These are phyloP conservation scores for Beauveria brongniartii DNA, from an alignment of 2,329 filamentous ascomycete species.

Conservation along the genomic window DNA sequence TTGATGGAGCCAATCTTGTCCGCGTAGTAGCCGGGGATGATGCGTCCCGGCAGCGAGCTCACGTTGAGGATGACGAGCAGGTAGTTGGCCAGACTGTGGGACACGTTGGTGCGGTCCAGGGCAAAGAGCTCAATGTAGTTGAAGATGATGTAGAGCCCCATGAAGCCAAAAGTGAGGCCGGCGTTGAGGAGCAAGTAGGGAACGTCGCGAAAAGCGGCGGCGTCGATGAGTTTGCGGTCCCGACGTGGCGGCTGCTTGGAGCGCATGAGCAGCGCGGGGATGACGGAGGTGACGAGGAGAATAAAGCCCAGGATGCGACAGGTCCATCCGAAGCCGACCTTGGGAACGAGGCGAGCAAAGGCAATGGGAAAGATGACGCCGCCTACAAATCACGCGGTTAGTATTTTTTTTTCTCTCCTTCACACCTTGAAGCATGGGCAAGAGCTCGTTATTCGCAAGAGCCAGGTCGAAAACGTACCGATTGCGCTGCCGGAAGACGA, in stretches of 20 bases:
- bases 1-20: constrained; percentile 34
- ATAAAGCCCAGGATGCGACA: constrained; percentile 36
- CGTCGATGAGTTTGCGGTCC: constrained; percentile 24
- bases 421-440: no score
- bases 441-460: neutral
- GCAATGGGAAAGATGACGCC: constrained; percentile 23
- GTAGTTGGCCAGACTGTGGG: constrained; percentile 31
- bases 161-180: constrained; percentile 32
- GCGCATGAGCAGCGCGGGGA: constrained; percentile 30
- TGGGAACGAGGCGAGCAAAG: constrained; percentile 34
- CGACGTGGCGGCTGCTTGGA: neutral
- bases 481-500: constrained; percentile 28
- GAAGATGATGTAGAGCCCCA: constrained; percentile 40
- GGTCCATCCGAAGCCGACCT: constrained; percentile 48
- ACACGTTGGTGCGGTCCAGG: constrained; percentile 33
- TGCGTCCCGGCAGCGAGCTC: constrained; percentile 39
- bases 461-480: constrained; percentile 13
- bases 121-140: constrained; percentile 38
- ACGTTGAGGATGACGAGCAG: constrained; percentile 44
- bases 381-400: neutral
- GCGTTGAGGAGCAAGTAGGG: constrained; percentile 30
- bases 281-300: constrained; percentile 28
- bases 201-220: constrained; percentile 25
- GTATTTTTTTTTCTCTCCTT: neutral
- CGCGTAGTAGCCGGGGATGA: constrained; percentile 37